These are phyloP conservation scores for Styphnolobium japonicum DNA, from an alignment of 306 rosid species.

Conservation along the genomic window DNA sequence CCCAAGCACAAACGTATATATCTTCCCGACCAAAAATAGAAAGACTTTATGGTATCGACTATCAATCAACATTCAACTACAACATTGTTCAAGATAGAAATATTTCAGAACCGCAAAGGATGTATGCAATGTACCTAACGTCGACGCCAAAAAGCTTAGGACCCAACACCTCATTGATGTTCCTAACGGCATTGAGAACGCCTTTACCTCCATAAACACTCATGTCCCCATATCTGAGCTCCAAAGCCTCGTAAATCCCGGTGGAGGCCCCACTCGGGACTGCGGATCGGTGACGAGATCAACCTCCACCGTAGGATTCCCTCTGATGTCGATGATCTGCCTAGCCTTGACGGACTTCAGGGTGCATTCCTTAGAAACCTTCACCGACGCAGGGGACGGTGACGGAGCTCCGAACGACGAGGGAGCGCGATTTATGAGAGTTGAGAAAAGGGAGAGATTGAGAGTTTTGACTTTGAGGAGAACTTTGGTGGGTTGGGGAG, in stretches of 20 bases:
- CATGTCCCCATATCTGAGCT: slow-evolving; percentile 88
- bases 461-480: too few species aligned
- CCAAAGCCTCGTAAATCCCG: slow-evolving; percentile 95
- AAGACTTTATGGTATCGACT: too few species aligned
- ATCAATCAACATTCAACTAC: background rate
- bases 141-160: slow-evolving; percentile 87
- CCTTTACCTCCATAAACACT: slow-evolving; percentile 90
- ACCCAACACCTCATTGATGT: slow-evolving; percentile 73
- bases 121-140: slow-evolving; percentile 60
- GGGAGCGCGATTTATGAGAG: slow-evolving; percentile 12
- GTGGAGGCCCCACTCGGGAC: slow-evolving; percentile 99
- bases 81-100: background rate
- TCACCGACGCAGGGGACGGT: slow-evolving; percentile 26
- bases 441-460: slow-evolving; percentile 27
- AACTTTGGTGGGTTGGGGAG: too few species aligned
- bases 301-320: slow-evolving; percentile 97
- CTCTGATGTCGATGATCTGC: slow-evolving; percentile 94
- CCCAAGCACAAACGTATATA: too few species aligned
- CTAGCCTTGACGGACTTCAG: slow-evolving; percentile 85
- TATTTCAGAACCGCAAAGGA: background rate
- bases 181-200: slow-evolving; percentile 78
- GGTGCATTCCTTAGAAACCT: slow-evolving; percentile 34
- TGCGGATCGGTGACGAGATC: slow-evolving; percentile 91
- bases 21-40: too few species aligned
- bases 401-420: slow-evolving; percentile 54